phyloP scores from a whole-genome alignment of 306 rosid species.

The Citrullus amarus region DNA sequence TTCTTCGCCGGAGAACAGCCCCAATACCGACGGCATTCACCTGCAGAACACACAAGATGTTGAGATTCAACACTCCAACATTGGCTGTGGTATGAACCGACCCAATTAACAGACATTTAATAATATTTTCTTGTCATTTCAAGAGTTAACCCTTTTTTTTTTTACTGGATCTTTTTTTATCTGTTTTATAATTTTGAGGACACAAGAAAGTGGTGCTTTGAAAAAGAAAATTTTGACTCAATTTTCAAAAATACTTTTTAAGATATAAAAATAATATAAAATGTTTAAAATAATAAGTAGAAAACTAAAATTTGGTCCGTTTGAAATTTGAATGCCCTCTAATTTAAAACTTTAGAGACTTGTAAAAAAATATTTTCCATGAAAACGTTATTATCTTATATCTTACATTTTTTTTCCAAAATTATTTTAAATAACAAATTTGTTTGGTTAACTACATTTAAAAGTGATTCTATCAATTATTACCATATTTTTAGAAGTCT shows the following conservation, averaged over 20 bases:
- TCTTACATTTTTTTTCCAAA: no score
- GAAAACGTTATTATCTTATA: no score
- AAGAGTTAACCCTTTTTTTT: background rate
- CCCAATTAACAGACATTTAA: background rate
- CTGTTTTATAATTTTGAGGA: background rate
- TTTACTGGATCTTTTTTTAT: background rate
- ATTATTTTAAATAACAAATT: no score
- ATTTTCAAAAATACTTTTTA: background rate
- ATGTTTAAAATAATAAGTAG: no score
- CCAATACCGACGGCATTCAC: constrained; percentile 93
- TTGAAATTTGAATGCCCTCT: no score
- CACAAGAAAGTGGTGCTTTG: background rate
- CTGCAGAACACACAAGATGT: constrained; percentile 78
- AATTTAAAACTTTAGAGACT: no score
- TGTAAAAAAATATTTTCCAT: no score
- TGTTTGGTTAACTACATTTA: no score
- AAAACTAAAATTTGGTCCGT: no score
- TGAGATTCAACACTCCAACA: constrained; percentile 60
- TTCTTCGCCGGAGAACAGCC: constrained; percentile 69
- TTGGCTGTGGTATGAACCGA: constrained; percentile 47
- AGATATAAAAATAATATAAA: no score
- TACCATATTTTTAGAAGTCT: no score
- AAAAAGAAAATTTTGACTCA: background rate
- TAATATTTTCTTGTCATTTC: background rate
- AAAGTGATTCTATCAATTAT: no score